These are phyloP conservation scores for Eucalyptus grandis DNA, from an alignment of 345 rosid genomes.

Conservation along the genomic window DNA sequence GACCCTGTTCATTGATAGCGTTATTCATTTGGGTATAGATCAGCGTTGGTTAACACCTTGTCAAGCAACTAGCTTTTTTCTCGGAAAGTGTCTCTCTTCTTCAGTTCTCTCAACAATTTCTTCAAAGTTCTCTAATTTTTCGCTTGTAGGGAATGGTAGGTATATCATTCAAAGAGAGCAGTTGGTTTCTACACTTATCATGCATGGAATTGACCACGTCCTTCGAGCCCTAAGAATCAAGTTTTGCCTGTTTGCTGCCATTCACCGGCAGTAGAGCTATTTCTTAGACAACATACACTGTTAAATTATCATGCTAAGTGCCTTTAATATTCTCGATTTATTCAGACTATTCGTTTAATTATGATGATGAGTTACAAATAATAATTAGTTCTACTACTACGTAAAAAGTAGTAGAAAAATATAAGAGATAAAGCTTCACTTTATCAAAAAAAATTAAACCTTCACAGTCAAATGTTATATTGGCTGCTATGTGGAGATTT, in stretches of 20 bases:
- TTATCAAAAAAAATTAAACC: neutral
- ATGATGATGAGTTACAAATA: neutral
- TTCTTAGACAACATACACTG: fast-evolving
- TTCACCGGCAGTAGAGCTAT: neutral
- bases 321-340: neutral
- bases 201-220: neutral
- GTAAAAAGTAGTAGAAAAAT: too few species aligned
- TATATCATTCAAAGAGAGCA: neutral
- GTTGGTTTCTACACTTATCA: neutral
- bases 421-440: neutral
- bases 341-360: neutral
- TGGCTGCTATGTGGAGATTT: neutral
- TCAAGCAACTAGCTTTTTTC: neutral
- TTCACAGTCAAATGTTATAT: neutral
- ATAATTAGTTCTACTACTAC: neutral
- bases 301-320: neutral
- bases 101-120: neutral
- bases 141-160: neutral
- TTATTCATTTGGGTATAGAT: neutral
- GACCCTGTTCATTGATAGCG: neutral
- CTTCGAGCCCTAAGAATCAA: neutral
- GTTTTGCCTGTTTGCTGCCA: neutral
- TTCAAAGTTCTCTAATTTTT: neutral
- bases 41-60: neutral
- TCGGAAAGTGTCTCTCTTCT: neutral